Evolutionary conservation across 2,329 filamentous ascomycete genomes (phyloP), one percentile per base, ranked within the genome.

Genomic region (Cordyceps militaris): DNA sequence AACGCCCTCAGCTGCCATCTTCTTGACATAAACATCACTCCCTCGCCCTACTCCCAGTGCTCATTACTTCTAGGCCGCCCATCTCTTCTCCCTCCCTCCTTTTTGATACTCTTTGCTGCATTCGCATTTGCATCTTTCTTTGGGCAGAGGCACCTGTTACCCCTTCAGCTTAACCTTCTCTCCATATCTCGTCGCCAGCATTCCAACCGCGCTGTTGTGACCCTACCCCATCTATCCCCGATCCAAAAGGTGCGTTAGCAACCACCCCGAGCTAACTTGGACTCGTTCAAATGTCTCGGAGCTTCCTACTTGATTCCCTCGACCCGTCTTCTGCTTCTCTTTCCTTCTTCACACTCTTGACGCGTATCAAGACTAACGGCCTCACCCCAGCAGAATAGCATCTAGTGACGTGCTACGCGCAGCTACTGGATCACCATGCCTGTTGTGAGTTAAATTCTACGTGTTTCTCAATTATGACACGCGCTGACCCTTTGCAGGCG

Each of bases 121-220:
- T 57, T 24, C 8, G 46, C 62, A 59, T 62, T 59, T 52, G 58
- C 57, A 61, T 49, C 60, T 60, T 61, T 63, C 58, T 61, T 63
- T 63, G 68, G 65, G 61, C 62, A 64, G 61, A 46, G 60, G 62
- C 66, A 59, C 56, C 34, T 32, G 36, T 56, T 52, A 56, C 40
- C 48, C 40, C 36, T 32, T n/a, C 6, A 50, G 24, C 43, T 55
- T 50, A 43, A 28, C 36, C 47, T 58, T 30, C 40, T 21, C 30
- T 40, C 32, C 46, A 59, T 65, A 68, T 65, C 62, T 63, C 58
- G 61, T 61, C 61, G 65, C 66, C 61, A 72, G 64, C 70, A 72
- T 72, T 73, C 70, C 71, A 68, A 66, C 66, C 69, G 63, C 66
- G 62, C 61, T 70, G 63, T 67, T 68, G 70, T 67, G 64, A 63